These are phyloP conservation scores for Rubus parviflorus DNA, from an alignment of 306 rosid species.

Conservation along the genomic window DNA sequence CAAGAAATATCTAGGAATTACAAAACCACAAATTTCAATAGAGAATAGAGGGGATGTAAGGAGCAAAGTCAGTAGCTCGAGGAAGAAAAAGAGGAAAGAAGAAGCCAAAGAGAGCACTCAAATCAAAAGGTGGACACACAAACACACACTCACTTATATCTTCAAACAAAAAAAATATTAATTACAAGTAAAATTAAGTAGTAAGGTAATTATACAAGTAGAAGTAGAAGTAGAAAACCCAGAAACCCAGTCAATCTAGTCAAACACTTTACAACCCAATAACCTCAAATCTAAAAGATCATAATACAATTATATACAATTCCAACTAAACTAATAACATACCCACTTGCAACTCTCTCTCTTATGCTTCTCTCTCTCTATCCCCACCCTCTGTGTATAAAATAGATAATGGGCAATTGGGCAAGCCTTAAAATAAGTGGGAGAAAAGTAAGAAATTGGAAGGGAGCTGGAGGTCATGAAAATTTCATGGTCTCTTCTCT, in stretches of 20 bases:
- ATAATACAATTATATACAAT: neutral
- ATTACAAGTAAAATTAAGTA: neutral
- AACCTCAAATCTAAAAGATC: slow-evolving; percentile 37
- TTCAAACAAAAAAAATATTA: neutral
- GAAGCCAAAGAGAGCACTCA: slow-evolving; percentile 61
- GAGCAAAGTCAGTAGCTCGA: slow-evolving; percentile 90
- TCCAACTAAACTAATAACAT: slow-evolving; percentile 19
- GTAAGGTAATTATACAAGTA: neutral
- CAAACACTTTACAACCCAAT: slow-evolving; percentile 51
- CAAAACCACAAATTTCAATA: slow-evolving; percentile 72
- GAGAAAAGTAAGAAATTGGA: slow-evolving; percentile 36
- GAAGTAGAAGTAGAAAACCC: slow-evolving; percentile 6
- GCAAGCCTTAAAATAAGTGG: slow-evolving; percentile 28
- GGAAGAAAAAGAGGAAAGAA: slow-evolving; percentile 70
- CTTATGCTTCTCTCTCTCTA: slow-evolving; percentile 16
- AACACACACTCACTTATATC: neutral
- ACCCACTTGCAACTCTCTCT: slow-evolving; percentile 26
- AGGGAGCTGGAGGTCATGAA: slow-evolving; percentile 36
- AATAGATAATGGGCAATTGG: slow-evolving; percentile 28
- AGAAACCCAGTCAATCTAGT: slow-evolving; percentile 39
- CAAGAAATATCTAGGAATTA: slow-evolving; percentile 54
- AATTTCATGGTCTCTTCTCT: slow-evolving; percentile 27
- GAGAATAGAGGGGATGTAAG: slow-evolving; percentile 46
- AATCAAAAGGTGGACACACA: slow-evolving; percentile 42
- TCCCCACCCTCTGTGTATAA: slow-evolving; percentile 7